Evolutionary conservation across 208 protist species (phyloP), one percentile per base, ranked within the genome.

Genomic region (Leishmania turanica): DNA sequence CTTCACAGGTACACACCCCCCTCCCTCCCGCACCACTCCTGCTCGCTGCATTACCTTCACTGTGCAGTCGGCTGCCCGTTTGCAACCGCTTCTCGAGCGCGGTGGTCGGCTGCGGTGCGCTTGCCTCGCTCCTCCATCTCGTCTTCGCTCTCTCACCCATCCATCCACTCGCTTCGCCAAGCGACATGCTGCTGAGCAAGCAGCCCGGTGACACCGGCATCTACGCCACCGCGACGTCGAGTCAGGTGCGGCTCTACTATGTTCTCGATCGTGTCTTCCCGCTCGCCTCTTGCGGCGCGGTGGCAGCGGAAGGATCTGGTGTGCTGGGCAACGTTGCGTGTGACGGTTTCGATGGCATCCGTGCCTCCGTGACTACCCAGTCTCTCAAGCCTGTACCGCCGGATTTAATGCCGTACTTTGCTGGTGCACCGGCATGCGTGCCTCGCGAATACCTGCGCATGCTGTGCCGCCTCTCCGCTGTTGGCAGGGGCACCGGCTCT

Each of bases 141-240:
- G 3, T 56, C 24, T 51, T 53, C 34, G 21, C 34, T 9, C 65
- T 70, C 65, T 70, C 34, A 3, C 62, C 0, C 7, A 62, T 62
- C 7, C 56, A 62, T 73, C 27, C 40, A 24, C 8, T 66, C 45
- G 24, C 21, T 15, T 54, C 13, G 19, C 69, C 15, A 51, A 19
- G n/a, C 31, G 37, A 54, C 4, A 95, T 95, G 92, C 71, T 95
- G 53, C 86, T 95, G 11, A 89, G 87, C 77, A 93, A 89, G 78
- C 92, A 93, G 53, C 92, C 92, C 0, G 90, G 90, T 24, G 87
- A 93, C 56, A 91, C 87, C 24, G 89, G 90, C 64, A 85, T 95
- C 21, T 92, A 90, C 75, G 92, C 92, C 49, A 95, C 90, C 4
- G 90, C 92, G 19, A 92, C 85, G 47, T 47, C 80, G 2, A 81